Evolutionary conservation across 345 rosid genomes (phyloP).

Genomic region (Aegle marmelos): DNA sequence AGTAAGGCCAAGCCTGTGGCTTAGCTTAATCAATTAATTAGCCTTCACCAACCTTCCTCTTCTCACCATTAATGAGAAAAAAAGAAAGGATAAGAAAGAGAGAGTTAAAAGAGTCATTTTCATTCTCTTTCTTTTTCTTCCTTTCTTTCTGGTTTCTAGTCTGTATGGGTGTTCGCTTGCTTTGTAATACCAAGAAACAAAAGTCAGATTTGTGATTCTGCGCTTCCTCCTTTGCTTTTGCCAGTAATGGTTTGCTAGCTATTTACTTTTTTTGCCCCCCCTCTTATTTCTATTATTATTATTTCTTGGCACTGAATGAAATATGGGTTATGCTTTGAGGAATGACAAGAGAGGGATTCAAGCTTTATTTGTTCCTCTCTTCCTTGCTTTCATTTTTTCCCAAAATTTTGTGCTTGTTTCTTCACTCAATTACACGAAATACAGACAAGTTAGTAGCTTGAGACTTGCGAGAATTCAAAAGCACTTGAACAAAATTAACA

Average conservation of each 20-base stretch:
- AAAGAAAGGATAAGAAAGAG: slow-evolving; percentile 9
- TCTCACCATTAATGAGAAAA: slow-evolving; percentile 36
- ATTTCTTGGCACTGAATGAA: slow-evolving; percentile 40
- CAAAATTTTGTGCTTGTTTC: slow-evolving; percentile 29
- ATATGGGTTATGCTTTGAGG: slow-evolving; percentile 22
- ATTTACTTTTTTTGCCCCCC: neutral
- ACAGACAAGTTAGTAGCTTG: slow-evolving; percentile 62
- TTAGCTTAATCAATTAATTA: slow-evolving; percentile 32
- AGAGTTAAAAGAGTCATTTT: slow-evolving; percentile 30
- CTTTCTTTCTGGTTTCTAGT: neutral
- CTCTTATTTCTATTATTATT: neutral
- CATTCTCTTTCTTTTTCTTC: slow-evolving; percentile 7
- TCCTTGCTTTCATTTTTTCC: slow-evolving; percentile 23
- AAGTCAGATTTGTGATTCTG: slow-evolving; percentile 14
- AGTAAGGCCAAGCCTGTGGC: slow-evolving; percentile 25
- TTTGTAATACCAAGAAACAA: slow-evolving; percentile 13
- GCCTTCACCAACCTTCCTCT: slow-evolving; percentile 53
- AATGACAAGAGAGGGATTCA: slow-evolving; percentile 22
- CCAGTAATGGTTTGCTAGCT: slow-evolving; percentile 30
- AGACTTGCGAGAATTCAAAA: slow-evolving; percentile 75
- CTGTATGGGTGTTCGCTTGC: slow-evolving; percentile 27
- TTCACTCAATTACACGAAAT: slow-evolving; percentile 44
- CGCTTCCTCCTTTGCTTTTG: slow-evolving; percentile 11
- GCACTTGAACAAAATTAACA: slow-evolving; percentile 82
- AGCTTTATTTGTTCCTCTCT: slow-evolving; percentile 11